A percentile compares a stretch with the other conserved stretches of the same genome.
These are phyloP conservation scores for Dittrichia graveolens DNA, from an alignment of 129 eudicot genomes.

Conservation along the genomic window DNA sequence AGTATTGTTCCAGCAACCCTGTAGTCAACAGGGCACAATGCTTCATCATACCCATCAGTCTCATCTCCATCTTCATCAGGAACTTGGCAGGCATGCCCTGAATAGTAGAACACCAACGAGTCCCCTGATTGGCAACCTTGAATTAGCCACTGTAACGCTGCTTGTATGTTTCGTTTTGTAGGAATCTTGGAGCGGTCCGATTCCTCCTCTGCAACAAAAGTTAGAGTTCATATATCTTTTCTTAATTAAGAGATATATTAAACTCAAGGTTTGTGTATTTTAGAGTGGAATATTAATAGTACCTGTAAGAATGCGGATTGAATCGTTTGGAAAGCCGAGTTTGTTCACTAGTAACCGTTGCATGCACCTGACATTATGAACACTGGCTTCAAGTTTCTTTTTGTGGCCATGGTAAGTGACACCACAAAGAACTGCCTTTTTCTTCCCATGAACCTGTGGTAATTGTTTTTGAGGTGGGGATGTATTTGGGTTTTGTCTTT, in stretches of 20 bases:
- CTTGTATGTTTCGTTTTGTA: constrained; percentile 54
- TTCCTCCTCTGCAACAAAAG: constrained; percentile 51
- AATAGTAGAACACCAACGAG: constrained; percentile 69
- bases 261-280: neutral
- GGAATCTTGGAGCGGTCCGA: constrained; percentile 48
- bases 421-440: constrained; percentile 69
- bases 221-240: neutral
- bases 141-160: constrained; percentile 59
- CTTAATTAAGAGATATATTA: no score
- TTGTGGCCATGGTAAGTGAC: constrained; percentile 59
- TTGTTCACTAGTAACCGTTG: constrained; percentile 44
- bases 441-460: constrained; percentile 40
- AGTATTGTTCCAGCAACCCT: constrained; percentile 50
- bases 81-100: constrained; percentile 62
- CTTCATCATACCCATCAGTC: constrained; percentile 66
- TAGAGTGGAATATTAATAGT: neutral
- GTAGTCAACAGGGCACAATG: constrained; percentile 75
- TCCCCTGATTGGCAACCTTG: constrained; percentile 65
- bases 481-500: constrained; percentile 12
- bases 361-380: constrained; percentile 52
- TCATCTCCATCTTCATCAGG: constrained; percentile 67
- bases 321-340: constrained; percentile 48
- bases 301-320: constrained; percentile 73
- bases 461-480: constrained; percentile 23
- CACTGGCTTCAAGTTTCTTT: constrained; percentile 60